These are phyloP conservation scores for Elongisporangium anandrum DNA, from an alignment of 352 stramenopile species.

Conservation along the genomic window DNA sequence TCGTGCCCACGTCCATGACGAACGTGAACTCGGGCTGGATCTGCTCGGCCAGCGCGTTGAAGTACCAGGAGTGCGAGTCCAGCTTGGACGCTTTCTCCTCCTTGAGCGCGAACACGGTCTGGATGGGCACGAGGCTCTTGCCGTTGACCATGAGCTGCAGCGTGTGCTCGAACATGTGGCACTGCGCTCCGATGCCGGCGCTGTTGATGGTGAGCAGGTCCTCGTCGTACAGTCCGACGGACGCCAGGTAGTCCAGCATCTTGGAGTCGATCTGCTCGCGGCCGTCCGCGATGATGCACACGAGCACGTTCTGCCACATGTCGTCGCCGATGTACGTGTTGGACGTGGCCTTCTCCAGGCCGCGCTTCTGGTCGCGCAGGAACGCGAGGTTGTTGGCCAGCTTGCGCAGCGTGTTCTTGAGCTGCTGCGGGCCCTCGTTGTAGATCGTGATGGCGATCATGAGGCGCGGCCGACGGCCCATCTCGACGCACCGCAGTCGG, in stretches of 20 bases:
- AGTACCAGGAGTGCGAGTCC: constrained; percentile 86
- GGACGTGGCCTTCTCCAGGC: constrained; percentile 22
- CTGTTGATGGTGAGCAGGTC: constrained; percentile 84
- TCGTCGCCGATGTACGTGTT: constrained; percentile 55
- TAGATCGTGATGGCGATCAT: constrained; percentile 89
- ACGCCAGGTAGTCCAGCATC: constrained; percentile 76
- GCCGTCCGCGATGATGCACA: constrained; percentile 79
- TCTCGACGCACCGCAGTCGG: constrained; percentile 73
- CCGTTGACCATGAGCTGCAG: constrained; percentile 70
- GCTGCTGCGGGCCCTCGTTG: constrained; percentile 66
- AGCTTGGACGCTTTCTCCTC: constrained; percentile 80
- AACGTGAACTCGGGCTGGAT: constrained; percentile 80
- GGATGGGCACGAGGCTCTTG: constrained; percentile 66
- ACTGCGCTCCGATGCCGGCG: constrained; percentile 74
- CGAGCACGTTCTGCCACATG: constrained; percentile 76
- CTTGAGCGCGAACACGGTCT: constrained; percentile 79
- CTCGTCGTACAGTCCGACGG: constrained; percentile 79
- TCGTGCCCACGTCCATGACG: constrained; percentile 84
- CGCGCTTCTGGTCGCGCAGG: constrained; percentile 39
- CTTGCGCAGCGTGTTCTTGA: constrained; percentile 75
- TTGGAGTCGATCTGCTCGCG: constrained; percentile 71
- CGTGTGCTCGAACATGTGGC: constrained; percentile 84
- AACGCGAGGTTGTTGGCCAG: constrained; percentile 80
- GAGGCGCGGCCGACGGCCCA: constrained; percentile 55
- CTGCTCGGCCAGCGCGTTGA: constrained; percentile 78